Conservation (phyloP, 495 filamentous ascomycete species). For the Lepraria neglecta region DNA sequence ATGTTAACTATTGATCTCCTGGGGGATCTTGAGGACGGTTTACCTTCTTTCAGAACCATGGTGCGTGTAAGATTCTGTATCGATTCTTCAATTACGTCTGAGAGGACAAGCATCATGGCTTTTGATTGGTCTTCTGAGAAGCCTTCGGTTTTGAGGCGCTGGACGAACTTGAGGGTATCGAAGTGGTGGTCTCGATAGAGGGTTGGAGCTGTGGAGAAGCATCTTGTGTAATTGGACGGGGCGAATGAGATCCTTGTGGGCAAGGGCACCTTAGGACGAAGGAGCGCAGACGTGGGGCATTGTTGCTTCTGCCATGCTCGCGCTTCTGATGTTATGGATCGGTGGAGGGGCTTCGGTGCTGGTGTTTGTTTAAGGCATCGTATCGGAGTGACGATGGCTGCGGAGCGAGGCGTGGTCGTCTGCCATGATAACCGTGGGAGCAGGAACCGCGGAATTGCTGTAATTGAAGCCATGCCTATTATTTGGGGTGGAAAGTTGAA, state of each 20-base stretch:
- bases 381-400: background rate
- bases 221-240: background rate
- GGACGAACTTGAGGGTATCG: constrained; percentile 94
- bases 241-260: background rate
- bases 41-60: constrained; percentile 93
- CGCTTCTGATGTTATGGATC: constrained; percentile 6
- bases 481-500: background rate
- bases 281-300: background rate
- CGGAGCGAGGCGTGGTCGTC: background rate
- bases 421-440: constrained; percentile 28
- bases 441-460: constrained; percentile 25
- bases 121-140: constrained; percentile 94
- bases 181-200: constrained; percentile 83
- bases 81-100: constrained; percentile 95
- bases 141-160: constrained; percentile 80
- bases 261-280: background rate
- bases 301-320: constrained; percentile 5
- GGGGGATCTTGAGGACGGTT: no score
- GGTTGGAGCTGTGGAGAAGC: constrained; percentile 62
- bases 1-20: background rate
- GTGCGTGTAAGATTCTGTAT: constrained; percentile 97
- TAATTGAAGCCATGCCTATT: constrained; percentile 11
- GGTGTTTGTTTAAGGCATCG: background rate
- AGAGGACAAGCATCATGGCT: constrained; percentile 94
- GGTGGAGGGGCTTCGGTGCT: background rate